Evolutionary conservation across 768 basidiomycete genomes (phyloP), one percentile per base, ranked within the genome.

Genomic region (Dentipellis fragilis): DNA sequence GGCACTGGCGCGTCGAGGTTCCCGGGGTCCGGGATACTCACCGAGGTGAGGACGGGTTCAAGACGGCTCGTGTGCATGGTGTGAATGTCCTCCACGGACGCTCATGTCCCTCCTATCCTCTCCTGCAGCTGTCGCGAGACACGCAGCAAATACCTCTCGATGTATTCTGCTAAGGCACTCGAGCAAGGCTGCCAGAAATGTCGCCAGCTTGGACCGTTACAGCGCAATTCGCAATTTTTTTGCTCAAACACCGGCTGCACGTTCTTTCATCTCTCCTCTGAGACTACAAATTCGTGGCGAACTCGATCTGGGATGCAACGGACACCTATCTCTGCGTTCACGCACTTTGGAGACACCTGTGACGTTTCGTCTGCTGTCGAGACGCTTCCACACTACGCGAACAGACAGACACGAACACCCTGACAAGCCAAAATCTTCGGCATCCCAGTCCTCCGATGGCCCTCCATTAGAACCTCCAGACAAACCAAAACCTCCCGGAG

Each of bases 211-310:
- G 5, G 65, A 66, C 52, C 61, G 65, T 2, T 66, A 66, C 57
- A 52, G 61, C 10, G 52, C 58, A 19, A 66, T 66, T 23, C 65
- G 54, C 49, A 52, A 54, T 8, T 66, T 64, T 53, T 66, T 66
- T 57, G 50, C 50, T 12, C 51, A n/a, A 14, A 56, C 52, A 5
- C 52, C 42, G 8, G 42, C 47, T 14, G 22, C 48, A 11, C 54
- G n/a, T 29, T 16, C 17, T 12, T 36, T 17, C 17, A 2, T 9
- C 16, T 4, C 14, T 34, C 16, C 23, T 45, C 3, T 6, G 14
- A 37, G 50, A n/a, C 14, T 29, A 16, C 16, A 37, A 4, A 37
- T 29, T 16, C 14, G 14, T 14, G 10, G 16, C 21, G 35, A 17
- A 51, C 14, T 16, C 22, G 16, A 16, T 34, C 35, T 22, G 3